Percentiles rank a stretch among this genome's conserved stretches.
Conservation (phyloP, 2,329 filamentous ascomycete species). For the Exserohilum rostratum region DNA sequence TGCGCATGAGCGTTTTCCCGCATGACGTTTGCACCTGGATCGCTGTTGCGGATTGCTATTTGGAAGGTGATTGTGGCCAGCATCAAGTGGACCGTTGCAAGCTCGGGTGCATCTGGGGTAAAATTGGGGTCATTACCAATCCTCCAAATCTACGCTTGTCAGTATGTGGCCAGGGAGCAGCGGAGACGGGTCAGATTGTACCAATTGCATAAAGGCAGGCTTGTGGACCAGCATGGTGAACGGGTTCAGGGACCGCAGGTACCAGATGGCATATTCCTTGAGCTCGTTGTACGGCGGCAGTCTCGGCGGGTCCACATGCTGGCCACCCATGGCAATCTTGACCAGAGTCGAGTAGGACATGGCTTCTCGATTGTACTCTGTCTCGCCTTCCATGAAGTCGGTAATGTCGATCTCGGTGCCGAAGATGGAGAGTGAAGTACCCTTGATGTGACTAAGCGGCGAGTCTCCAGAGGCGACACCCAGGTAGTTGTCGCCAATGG, state of each 20-base stretch:
- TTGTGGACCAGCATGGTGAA: slow-evolving; percentile 81
- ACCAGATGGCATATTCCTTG: slow-evolving; percentile 74
- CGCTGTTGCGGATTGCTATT: slow-evolving; percentile 70
- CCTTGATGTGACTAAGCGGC: slow-evolving; percentile 74
- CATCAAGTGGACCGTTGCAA: slow-evolving; percentile 77
- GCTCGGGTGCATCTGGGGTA: slow-evolving; percentile 67
- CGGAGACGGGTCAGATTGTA: slow-evolving; percentile 50
- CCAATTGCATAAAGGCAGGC: slow-evolving; percentile 71
- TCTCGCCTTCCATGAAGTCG: slow-evolving; percentile 70
- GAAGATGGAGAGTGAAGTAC: slow-evolving; percentile 76
- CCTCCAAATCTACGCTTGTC: slow-evolving; percentile 63
- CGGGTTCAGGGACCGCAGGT: slow-evolving; percentile 72
- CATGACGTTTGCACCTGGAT: slow-evolving; percentile 50
- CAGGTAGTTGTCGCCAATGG: slow-evolving; percentile 67
- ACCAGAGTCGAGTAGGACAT: slow-evolving; percentile 75
- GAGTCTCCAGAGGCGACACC: slow-evolving; percentile 68
- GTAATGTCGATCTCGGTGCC: slow-evolving; percentile 81
- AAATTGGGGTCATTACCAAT: slow-evolving; percentile 74
- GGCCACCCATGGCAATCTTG: slow-evolving; percentile 64
- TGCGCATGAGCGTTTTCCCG: slow-evolving; percentile 74
- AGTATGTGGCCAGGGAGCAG: neutral
- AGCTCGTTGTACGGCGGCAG: slow-evolving; percentile 69
- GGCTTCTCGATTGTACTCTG: slow-evolving; percentile 61
- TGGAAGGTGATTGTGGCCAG: slow-evolving; percentile 80
- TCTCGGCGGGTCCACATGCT: slow-evolving; percentile 61